Conservation (phyloP, 305 asterid species). For the Solanum hybrid region DNA sequence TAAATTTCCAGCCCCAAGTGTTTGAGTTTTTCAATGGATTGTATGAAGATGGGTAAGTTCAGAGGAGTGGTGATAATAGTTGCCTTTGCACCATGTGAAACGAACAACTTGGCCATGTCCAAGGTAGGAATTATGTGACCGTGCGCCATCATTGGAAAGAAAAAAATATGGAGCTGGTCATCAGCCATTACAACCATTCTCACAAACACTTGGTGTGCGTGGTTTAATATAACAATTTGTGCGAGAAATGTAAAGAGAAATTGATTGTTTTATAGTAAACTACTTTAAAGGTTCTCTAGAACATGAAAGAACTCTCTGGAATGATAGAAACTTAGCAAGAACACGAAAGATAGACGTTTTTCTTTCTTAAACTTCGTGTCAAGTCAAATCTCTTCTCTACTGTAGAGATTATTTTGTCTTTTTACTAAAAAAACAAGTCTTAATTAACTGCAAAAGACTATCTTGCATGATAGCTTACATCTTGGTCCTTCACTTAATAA, state of each 20-base stretch:
- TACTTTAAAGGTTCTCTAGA: not conserved
- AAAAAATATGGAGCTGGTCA: not conserved
- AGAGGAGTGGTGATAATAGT: constrained; percentile 13
- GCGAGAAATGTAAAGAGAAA: too few species aligned
- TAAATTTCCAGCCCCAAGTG: not conserved
- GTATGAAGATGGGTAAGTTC: constrained; percentile 6
- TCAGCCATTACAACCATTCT: not conserved
- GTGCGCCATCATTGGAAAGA: not conserved
- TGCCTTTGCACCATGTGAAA: constrained; percentile 4
- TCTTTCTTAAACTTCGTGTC: too few species aligned
- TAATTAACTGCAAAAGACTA: too few species aligned
- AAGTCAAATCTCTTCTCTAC: too few species aligned
- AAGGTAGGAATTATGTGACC: not conserved
- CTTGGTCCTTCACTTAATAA: too few species aligned
- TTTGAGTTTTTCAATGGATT: not conserved
- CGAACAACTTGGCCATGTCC: constrained; percentile 14
- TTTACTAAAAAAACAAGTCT: too few species aligned
- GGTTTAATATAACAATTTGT: too few species aligned
- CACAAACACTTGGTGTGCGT: not conserved
- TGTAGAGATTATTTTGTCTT: too few species aligned
- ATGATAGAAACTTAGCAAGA: not conserved
- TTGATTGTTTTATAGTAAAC: not conserved
- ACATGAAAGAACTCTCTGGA: not conserved
- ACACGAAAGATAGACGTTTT: too few species aligned
- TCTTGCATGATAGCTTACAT: not conserved